Conservation (phyloP, 208 protist species). For the Blastocrithidia nonstop region DNA sequence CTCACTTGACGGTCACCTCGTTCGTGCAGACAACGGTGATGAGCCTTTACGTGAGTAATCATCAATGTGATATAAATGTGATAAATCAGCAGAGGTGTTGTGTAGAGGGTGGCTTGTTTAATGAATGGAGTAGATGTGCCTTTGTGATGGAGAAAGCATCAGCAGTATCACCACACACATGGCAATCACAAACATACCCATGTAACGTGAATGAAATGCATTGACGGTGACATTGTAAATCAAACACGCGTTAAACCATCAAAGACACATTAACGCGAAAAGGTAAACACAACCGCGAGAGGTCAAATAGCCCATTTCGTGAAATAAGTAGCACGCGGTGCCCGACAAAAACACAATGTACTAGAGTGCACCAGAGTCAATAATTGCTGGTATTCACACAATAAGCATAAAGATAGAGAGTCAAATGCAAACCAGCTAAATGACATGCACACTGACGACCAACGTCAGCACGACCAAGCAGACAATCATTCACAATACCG, state of each 20-base stretch:
- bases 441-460: constrained; percentile 77
- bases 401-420: constrained; percentile 56
- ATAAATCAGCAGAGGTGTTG: too few species aligned
- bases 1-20: too few species aligned
- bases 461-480: constrained; percentile 37
- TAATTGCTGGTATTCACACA: constrained; percentile 67
- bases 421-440: constrained; percentile 77
- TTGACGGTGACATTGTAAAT: constrained; percentile 33
- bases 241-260: constrained; percentile 36
- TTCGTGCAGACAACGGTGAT: constrained; percentile 4
- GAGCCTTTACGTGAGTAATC: constrained; percentile 4
- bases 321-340: constrained; percentile 15
- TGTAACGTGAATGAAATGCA: constrained; percentile 24
- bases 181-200: constrained; percentile 15
- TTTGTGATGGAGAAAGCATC: background rate
- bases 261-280: constrained; percentile 25
- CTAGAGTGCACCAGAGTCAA: constrained; percentile 53
- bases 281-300: constrained; percentile 22
- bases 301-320: constrained; percentile 26
- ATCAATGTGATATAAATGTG: too few species aligned
- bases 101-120: too few species aligned
- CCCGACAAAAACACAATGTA: constrained; percentile 47
- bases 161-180: constrained; percentile 13
- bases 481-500: constrained; percentile 29
- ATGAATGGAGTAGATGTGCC: too few species aligned